Conservation (phyloP, 257 asterid species). For the Linderniella brevidens region DNA sequence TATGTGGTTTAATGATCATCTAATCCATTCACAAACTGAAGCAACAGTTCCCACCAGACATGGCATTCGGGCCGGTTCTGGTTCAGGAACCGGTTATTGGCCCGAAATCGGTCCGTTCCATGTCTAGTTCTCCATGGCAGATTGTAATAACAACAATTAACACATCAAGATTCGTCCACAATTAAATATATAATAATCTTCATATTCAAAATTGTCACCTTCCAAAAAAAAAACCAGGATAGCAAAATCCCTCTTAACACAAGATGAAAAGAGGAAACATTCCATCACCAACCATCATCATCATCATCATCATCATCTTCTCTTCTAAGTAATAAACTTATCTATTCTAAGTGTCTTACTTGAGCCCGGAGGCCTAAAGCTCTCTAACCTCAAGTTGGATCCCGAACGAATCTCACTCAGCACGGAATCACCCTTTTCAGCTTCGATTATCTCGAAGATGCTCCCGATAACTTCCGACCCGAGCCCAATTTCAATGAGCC, state of each 20-base stretch:
- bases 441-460: conserved; percentile 25
- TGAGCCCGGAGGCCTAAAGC: conserved; percentile 29
- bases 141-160: conserved; percentile 12
- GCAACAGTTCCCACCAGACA: too few relatives aligned
- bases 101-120: too few relatives aligned
- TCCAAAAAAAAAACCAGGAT: conserved; percentile 6
- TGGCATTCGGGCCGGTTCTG: too few relatives aligned
- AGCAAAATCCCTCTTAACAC: conserved; percentile 13
- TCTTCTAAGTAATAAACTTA: conserved; percentile 16
- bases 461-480: conserved; percentile 43
- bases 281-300: conserved; percentile 13
- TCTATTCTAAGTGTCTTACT: conserved; percentile 23
- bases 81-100: too few relatives aligned
- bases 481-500: conserved; percentile 42
- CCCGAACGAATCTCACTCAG: conserved; percentile 31
- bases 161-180: conserved; percentile 11
- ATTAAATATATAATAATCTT: conserved; percentile 9
- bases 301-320: conserved; percentile 17
- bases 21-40: too few relatives aligned
- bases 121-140: too few relatives aligned
- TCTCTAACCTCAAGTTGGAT: conserved; percentile 28
- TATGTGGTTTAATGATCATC: too few relatives aligned
- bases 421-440: conserved; percentile 42
- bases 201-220: too few relatives aligned
- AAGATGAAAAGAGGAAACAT: too few relatives aligned